Evolutionary conservation across 495 filamentous ascomycete species (phyloP).

Genomic region (Apiosordaria backusii): DNA sequence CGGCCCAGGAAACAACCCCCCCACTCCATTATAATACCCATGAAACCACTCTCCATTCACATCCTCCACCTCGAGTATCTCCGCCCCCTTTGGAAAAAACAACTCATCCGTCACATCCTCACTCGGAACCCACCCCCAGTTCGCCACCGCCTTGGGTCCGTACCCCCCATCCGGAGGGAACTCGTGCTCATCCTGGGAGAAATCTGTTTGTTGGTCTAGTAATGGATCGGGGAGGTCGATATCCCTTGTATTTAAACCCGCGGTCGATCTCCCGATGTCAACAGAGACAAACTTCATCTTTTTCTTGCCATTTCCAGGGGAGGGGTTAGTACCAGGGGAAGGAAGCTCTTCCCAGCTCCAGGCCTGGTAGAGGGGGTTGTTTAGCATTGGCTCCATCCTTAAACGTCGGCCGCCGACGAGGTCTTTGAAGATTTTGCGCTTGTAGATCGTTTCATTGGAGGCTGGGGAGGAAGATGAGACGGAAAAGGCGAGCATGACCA

Average conservation of each 20-base stretch:
- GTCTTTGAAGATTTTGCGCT: slow-evolving; percentile 51
- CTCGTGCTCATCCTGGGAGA: slow-evolving; percentile 1
- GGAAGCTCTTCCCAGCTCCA: background rate
- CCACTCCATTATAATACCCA: slow-evolving; percentile 71
- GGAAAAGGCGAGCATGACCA: slow-evolving; percentile 60
- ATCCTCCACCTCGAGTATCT: slow-evolving; percentile 74
- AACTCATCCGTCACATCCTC: slow-evolving; percentile 63
- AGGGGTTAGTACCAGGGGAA: too few species aligned
- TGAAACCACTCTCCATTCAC: slow-evolving; percentile 85
- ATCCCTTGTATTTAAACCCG: background rate
- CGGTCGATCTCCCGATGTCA: slow-evolving; percentile 26
- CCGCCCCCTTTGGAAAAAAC: slow-evolving; percentile 75
- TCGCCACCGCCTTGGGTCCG: slow-evolving; percentile 58
- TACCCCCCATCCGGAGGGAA: slow-evolving; percentile 70
- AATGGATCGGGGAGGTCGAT: background rate
- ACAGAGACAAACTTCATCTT: slow-evolving; percentile 31
- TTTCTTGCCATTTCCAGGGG: slow-evolving; percentile 17
- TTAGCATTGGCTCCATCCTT: slow-evolving; percentile 38
- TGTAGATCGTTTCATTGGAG: slow-evolving; percentile 45
- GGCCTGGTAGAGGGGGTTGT: background rate
- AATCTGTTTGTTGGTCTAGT: background rate
- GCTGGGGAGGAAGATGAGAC: slow-evolving; percentile 68
- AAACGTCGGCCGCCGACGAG: slow-evolving; percentile 63
- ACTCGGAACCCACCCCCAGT: slow-evolving; percentile 72
- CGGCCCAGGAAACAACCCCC: slow-evolving; percentile 70